Evolutionary conservation across 345 rosid species (phyloP), one percentile per base, ranked within the genome.

Genomic region (Salix koriyanagi): DNA sequence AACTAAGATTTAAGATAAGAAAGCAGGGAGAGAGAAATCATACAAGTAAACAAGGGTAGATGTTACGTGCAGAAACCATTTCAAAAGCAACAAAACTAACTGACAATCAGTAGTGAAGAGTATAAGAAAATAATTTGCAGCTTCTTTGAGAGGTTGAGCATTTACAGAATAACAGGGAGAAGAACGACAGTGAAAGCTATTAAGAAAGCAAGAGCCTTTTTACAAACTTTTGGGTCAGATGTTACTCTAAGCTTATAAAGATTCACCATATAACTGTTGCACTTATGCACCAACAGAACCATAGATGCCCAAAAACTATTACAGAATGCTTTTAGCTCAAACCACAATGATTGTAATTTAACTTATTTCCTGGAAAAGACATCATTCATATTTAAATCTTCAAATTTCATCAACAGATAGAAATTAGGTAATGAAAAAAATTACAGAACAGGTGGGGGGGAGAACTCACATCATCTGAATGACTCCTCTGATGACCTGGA

Each of bases 381-480:
- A 13, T 14, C 7, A 67, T 18, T 37, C 67, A 39, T 12, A 37
- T 28, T n/a, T 48, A 48, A 71, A 66, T 13, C 42, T 48, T 34
- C 32, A 46, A 7, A 30, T 74, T 15, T 7, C 69, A 30, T 32
- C 14, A 2, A 15, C 26, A 30, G 37, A 3, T 30, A 28, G 48
- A 34, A 42, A 64, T 52, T 39, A 19, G 42, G 32, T 6, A 32
- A 32, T 65, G 32, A 15, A 16, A 54, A 67, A 67, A 52, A 66
- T 7, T 67, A 6, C n/a, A 26, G 44, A 16, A 71, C 34, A 50
- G 48, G 39, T 14, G 72, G 67, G 72, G 67, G 67, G 50, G 21
- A n/a, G 42, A 85, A 84, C 93, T 89, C 84, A 89, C 99, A 81
- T 89, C 92, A 86, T 90, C 92, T 73, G 97, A 92, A 79, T 76